Evolutionary conservation across 2,329 filamentous ascomycete genomes (phyloP).

Genomic region (Fonsecaea pedrosoi): DNA sequence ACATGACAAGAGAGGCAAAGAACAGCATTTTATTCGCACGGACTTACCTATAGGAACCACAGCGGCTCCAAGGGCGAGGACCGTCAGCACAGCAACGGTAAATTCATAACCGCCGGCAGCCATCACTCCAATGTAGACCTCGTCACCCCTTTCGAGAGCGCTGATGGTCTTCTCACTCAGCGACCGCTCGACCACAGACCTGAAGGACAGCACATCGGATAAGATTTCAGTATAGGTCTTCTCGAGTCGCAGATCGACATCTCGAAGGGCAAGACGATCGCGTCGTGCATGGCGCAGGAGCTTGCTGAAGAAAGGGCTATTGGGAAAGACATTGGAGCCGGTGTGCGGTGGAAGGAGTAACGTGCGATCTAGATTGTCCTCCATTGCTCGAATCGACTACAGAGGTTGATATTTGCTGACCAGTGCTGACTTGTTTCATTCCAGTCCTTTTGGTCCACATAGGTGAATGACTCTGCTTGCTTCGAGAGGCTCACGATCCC

Average conservation of each 20-base stretch:
- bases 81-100: slow-evolving; percentile 43
- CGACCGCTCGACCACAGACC: background rate
- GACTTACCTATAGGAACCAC: slow-evolving; percentile 42
- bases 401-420: background rate
- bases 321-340: slow-evolving; percentile 6
- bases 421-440: background rate
- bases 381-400: background rate
- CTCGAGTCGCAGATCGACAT: slow-evolving; percentile 9
- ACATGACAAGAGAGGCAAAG: no score
- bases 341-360: background rate
- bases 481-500: background rate
- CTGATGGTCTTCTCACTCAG: background rate
- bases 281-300: slow-evolving; percentile 14
- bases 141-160: slow-evolving; percentile 27
- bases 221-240: slow-evolving; percentile 14
- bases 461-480: background rate
- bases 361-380: slow-evolving; percentile 5
- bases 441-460: background rate
- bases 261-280: slow-evolving; percentile 3
- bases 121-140: slow-evolving; percentile 44
- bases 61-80: slow-evolving; percentile 46
- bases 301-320: slow-evolving; percentile 12
- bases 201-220: background rate
- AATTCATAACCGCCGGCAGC: slow-evolving; percentile 47
- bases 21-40: background rate